phyloP scores from a whole-genome alignment of 179 eudicot genomes.

The Nepenthes alata region DNA sequence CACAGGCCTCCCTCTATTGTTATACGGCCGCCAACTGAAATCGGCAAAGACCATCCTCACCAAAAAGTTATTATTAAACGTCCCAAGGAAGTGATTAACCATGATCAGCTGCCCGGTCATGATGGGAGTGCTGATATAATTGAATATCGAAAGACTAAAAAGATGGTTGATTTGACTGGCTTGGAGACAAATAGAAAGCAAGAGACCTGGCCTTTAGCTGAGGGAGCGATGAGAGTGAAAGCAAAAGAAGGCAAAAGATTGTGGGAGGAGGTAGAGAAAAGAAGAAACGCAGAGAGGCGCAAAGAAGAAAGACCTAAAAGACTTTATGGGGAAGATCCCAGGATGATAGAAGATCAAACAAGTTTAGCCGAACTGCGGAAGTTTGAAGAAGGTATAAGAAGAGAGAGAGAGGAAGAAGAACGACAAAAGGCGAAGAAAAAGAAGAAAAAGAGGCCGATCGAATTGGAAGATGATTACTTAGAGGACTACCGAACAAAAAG shows the following conservation, averaged over 20 bases:
- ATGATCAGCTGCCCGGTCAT: constrained; percentile 40
- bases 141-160: constrained; percentile 65
- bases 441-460: constrained; percentile 50
- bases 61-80: constrained; percentile 67
- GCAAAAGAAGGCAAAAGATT: constrained; percentile 32
- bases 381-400: constrained; percentile 59
- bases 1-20: constrained; percentile 54
- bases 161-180: constrained; percentile 55
- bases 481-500: constrained; percentile 43
- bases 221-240: constrained; percentile 34
- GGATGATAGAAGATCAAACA: constrained; percentile 52
- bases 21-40: constrained; percentile 67
- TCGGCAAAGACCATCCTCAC: constrained; percentile 42
- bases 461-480: constrained; percentile 37
- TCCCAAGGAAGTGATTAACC: constrained; percentile 50
- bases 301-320: constrained; percentile 38
- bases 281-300: constrained; percentile 40
- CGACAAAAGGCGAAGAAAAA: constrained; percentile 59
- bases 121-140: constrained; percentile 37
- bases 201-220: constrained; percentile 21
- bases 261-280: constrained; percentile 72
- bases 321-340: constrained; percentile 33
- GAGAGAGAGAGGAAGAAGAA: constrained; percentile 67
- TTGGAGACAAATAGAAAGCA: constrained; percentile 31
- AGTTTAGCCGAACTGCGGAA: constrained; percentile 41